Evolutionary conservation across 139 green algal species (phyloP).

Genomic region (Coelastrella sp.): DNA sequence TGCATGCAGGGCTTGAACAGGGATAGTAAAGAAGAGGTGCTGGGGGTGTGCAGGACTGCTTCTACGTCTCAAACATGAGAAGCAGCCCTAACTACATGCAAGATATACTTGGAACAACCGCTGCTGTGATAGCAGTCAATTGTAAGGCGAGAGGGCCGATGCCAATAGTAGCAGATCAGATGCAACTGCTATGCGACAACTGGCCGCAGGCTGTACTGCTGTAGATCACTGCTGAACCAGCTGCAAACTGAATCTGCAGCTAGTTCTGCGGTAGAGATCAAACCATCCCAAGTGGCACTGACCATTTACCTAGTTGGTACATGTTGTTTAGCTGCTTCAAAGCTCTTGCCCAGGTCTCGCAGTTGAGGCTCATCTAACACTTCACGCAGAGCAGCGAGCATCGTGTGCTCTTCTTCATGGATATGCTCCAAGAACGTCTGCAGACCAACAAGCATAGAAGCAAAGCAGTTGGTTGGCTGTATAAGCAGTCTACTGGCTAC

Average conservation of each 20-base stretch:
- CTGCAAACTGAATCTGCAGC: not conserved
- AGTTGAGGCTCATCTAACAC: constrained; percentile 24
- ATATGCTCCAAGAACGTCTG: constrained; percentile 44
- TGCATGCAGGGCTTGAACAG: not conserved
- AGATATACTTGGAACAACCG: too few species aligned
- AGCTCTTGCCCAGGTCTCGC: constrained; percentile 29
- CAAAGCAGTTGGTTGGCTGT: not conserved
- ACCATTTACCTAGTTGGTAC: constrained; percentile 22
- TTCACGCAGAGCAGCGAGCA: constrained; percentile 14
- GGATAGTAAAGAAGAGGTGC: too few species aligned
- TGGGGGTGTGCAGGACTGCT: too few species aligned
- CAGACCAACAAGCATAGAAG: not conserved
- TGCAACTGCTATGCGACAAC: too few species aligned
- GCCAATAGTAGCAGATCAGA: too few species aligned
- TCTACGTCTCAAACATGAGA: too few species aligned
- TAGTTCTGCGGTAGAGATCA: not conserved
- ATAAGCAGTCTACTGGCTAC: too few species aligned
- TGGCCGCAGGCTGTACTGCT: too few species aligned
- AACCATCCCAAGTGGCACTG: not conserved
- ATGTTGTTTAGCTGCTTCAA: constrained; percentile 21
- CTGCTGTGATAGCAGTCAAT: too few species aligned
- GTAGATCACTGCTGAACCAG: too few species aligned
- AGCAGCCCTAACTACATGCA: too few species aligned
- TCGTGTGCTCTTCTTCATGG: constrained; percentile 44
- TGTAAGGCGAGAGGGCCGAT: too few species aligned